Percentiles rank a stretch among this genome's conserved stretches.
These are phyloP conservation scores for Malassezia vespertilionis DNA, from an alignment of 1,284 basidiomycete genomes.

Conservation along the genomic window DNA sequence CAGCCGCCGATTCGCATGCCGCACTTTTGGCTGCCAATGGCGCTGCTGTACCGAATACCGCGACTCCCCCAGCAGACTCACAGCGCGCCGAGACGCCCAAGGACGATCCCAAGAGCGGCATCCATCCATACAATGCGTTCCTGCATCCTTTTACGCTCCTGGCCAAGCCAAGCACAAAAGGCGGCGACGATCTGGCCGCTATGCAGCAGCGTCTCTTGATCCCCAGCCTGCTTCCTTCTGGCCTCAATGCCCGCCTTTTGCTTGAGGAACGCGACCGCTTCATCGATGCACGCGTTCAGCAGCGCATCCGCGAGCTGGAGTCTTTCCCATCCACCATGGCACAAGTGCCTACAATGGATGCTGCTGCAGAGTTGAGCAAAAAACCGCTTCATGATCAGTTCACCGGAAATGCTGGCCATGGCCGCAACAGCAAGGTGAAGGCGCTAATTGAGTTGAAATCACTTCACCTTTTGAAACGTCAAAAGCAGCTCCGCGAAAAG, in stretches of 20 bases:
- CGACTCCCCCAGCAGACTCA: conserved; percentile 19
- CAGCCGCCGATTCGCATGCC: conserved; percentile 52
- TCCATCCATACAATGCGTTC: conserved; percentile 95
- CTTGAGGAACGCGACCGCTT: conserved; percentile 82
- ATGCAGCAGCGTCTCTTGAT: conserved; percentile 70
- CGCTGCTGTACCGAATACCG: not conserved
- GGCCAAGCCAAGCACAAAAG: conserved; percentile 32
- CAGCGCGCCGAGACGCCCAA: conserved; percentile 27
- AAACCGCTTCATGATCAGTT: conserved; percentile 16
- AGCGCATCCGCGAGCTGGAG: conserved; percentile 82
- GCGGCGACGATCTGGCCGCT: conserved; percentile 51
- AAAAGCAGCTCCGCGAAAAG: conserved; percentile 70
- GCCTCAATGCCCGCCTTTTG: conserved; percentile 81
- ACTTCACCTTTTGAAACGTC: conserved; percentile 80
- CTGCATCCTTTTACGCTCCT: conserved; percentile 64
- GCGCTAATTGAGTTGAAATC: conserved; percentile 89
- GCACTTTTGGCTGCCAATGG: conserved; percentile 55
- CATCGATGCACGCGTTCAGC: conserved; percentile 76
- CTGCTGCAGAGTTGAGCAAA: conserved; percentile 24
- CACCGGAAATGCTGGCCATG: conserved; percentile 5
- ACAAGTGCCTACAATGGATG: conserved; percentile 29
- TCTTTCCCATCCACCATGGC: conserved; percentile 64
- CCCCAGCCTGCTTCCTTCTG: conserved; percentile 80
- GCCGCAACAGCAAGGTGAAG: conserved; percentile 60
- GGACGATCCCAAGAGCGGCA: conserved; percentile 65